Base-by-base conservation (phyloP, 2,329 filamentous ascomycete species). In the Ophiostoma sp. region DNA sequence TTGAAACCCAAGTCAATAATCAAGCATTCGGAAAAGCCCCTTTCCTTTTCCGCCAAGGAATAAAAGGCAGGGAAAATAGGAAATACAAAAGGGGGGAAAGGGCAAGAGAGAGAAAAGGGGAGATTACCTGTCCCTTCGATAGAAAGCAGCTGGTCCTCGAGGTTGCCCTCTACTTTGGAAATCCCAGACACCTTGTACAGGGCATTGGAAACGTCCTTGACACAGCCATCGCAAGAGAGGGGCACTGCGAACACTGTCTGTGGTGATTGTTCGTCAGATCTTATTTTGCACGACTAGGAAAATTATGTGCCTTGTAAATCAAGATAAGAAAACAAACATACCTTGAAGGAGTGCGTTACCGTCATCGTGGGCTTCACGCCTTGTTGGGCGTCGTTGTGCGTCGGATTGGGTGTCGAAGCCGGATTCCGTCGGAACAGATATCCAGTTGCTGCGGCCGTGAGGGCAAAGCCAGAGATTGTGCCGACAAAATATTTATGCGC, bases 241-340 rank as follows among this genome's bases (percentile, higher is more conserved):
- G 94, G 95, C 78, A 98, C 96, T 76, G 95, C 94, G 82, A 98
- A 98, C 76, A 95, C 92, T 75, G 95, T 97, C 92, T 98, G 78
- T 79, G 3, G 12, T 45, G 11, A 15, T 3, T 48, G 4, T 42
- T 66, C 36, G 45, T 33, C 12, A 71, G 33, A 74, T 48, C n/a
- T 15, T 79, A 79, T 68, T 57, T 9, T 28, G 69, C 39, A 70
- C 45, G 55, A 72, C 71, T 73, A 55, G 55, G 50, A 42, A 48
- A 57, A 50, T 19, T 66, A 39, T 39, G 57, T 66, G 61, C 3
- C 36, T 45, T 12, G 22, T 45, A 42, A 28, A 25, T 33, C 42
- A 33, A n/a, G 25, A 48, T 8, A 31, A n/a, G 15, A 50, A 4
- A 48, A 31, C 11, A 68, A 33, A 12, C 79, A 70, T 74, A 86